Percentiles rank a stretch among this genome's conserved stretches.
phyloP scores from a whole-genome alignment of 139 green algal species.

The Coelastrella sp. region DNA sequence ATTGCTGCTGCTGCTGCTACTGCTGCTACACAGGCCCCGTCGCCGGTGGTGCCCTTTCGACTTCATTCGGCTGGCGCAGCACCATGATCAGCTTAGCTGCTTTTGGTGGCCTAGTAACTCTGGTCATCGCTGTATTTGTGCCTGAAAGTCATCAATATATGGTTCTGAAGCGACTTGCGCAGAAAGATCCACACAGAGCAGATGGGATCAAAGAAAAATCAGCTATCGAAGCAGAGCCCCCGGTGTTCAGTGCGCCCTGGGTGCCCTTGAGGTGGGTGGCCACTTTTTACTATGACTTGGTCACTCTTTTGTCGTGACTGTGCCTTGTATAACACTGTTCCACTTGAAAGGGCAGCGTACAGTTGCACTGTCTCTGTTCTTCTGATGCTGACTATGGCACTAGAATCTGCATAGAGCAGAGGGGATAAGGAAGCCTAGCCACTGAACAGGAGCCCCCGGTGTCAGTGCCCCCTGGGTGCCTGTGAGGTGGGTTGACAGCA shows the following conservation, averaged over 20 bases:
- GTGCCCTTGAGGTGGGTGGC: not conserved
- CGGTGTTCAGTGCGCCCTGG: slow-evolving; percentile 17
- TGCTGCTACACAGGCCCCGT: not conserved
- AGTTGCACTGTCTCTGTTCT: too few species aligned
- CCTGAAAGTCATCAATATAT: slow-evolving; percentile 35
- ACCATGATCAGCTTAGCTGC: not conserved
- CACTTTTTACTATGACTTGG: too few species aligned
- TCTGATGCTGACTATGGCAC: too few species aligned
- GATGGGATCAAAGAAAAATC: not conserved
- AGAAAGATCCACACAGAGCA: not conserved
- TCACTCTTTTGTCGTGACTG: too few species aligned
- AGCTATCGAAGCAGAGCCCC: not conserved
- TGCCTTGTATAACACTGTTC: too few species aligned
- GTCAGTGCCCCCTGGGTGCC: slow-evolving; percentile 2
- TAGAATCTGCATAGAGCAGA: too few species aligned
- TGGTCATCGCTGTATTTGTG: not conserved
- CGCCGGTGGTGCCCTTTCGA: slow-evolving; percentile 5
- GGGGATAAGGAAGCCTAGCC: too few species aligned
- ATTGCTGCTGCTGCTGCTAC: not conserved
- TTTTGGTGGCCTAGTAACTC: not conserved
- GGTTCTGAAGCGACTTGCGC: not conserved
- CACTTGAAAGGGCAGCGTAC: too few species aligned
- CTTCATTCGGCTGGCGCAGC: slow-evolving; percentile 41
- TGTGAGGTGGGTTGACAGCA: not conserved
- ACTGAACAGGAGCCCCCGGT: not conserved